Base-by-base conservation (phyloP, 2,329 filamentous ascomycete species). In the Fusarium guadeloupense region DNA sequence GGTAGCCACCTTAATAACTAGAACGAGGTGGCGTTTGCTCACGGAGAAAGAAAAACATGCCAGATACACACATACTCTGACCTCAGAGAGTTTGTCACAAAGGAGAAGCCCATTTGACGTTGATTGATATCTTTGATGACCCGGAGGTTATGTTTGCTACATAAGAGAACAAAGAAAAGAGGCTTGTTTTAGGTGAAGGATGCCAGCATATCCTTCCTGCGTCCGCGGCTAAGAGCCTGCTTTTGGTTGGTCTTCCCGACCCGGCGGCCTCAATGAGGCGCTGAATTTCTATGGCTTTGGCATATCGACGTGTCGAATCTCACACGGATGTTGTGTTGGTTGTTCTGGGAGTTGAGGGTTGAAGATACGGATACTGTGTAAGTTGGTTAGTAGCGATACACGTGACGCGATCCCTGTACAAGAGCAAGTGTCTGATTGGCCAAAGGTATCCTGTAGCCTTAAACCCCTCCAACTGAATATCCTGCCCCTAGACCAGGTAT, bases 121-220 rank as follows among this genome's bases (percentile, higher is more conserved):
- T 54, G 54, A 20, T 16, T 20, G 30, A 39, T 35, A 42, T 52
- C 57, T 56, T 64, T 59, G 51, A 66, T 48, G 38, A 37, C 39
- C 31, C 44, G 53, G 35, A 40, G 44, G 45, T 43, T 39, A 48
- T 68, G 66, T 67, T 69, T 68, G 68, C 54, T 62, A 66, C 37
- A 41, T 28, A 45, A 23, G 47, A 69, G 63, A 69, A 70, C 68
- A 69, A 69, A 69, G 67, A 69, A 66, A 58, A 37, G 51, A 53
- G 67, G 54, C 49, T 61, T 65, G 62, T 43, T 44, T 54, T 64
- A 62, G 51, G 57, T 38, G 44, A 54, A 31, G 44, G 38, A 39
- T 59, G 35, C 46, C 46, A 17, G 54, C 46, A 53, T 38, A 35
- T 38, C 30, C 51, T 25, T 48, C 41, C 34, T 49, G 26, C 44